Conservation (phyloP, 257 asterid species). For the Jaltomata sinuosa region DNA sequence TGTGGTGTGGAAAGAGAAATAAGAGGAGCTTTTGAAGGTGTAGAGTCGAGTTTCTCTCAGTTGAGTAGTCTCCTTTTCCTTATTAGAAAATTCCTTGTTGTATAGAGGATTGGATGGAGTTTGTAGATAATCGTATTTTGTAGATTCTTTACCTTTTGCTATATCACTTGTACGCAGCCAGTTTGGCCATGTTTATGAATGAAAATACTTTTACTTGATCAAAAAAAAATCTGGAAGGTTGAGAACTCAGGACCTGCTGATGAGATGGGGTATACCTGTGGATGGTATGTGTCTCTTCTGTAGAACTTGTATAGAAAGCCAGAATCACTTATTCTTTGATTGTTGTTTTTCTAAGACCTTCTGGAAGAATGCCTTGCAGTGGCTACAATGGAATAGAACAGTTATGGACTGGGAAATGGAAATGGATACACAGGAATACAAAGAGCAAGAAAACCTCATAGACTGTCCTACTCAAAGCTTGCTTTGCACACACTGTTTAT, state of each 20-base stretch:
- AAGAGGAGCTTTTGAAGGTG: background rate
- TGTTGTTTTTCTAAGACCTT: background rate
- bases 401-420: background rate
- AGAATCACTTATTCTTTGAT: background rate
- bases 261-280: background rate
- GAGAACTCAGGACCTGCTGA: background rate
- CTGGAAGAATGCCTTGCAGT: background rate
- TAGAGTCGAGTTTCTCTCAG: background rate
- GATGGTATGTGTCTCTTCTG: background rate
- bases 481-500: background rate
- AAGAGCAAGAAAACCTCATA: background rate
- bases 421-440: background rate
- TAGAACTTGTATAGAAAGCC: background rate
- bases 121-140: background rate
- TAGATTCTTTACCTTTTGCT: background rate
- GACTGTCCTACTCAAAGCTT: background rate
- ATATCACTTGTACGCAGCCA: background rate
- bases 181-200: background rate
- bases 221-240: background rate
- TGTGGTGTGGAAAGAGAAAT: background rate
- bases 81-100: background rate
- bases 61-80: background rate
- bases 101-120: background rate
- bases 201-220: background rate
- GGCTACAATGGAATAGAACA: background rate